Base-by-base conservation (phyloP, 1,284 basidiomycete genomes). In the Pisolithus thermaeus region DNA sequence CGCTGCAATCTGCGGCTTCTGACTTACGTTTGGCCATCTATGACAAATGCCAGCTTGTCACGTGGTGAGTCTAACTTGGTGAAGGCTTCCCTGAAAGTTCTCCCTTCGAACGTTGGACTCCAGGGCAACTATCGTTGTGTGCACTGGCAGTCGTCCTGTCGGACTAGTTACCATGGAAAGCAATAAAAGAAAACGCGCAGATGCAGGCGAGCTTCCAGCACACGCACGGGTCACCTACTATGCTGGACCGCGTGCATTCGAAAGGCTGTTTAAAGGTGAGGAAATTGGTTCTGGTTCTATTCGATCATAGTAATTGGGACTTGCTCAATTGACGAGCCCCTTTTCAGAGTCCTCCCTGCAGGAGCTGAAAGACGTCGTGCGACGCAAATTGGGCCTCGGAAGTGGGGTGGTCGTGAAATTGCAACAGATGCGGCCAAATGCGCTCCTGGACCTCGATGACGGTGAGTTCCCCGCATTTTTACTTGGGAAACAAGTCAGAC, bases 391-490 rank as follows among this genome's bases (percentile, higher is more conserved):
- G 16, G 72, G 72, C 3, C 66, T 89, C 0, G 56, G 69, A 20
- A 54, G 63, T 0, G 67, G 71, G 37, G 61, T 70, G 11, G 56
- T 64, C 2, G 63, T 90, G 11, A 61, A 68, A 2, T 75, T 90
- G 14, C 70, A 73, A 23, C 84, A 86, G 58, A 58, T 84, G 41
- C 74, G 81, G 32, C 73, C 73, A n/a, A 77, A 73, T 6, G 69
- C 67, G 53, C 61, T 65, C 16, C 76, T 89, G 43, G 83, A 85
- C 62, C 72, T 90, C 25, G 86, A 87, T 47, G 87, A 90, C 61
- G 84, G 87, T 87, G 59, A 55, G 75, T 18, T 28, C 14, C 14
- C 60, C 39, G 18, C 49, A 39, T 22, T 46, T 18, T 27, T 28
- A 35, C 23, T 37, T 18, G 28, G 18, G 38, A 4, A 20, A 35